Base-by-base conservation (phyloP, 805 yeast genomes). In the Myxozyma kluyveri region DNA sequence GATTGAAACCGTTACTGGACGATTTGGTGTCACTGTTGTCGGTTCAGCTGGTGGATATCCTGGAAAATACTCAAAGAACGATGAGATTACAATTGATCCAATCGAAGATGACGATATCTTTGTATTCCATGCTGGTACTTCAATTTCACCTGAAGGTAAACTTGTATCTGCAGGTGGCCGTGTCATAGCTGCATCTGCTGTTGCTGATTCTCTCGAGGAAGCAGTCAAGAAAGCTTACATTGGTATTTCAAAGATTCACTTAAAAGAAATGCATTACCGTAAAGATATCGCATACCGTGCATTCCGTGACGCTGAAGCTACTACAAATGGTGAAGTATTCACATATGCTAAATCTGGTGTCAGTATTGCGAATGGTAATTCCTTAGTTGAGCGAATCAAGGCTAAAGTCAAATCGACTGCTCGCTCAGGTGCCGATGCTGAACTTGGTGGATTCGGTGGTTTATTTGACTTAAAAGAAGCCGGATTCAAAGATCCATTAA, bases 371-470 rank as follows among this genome's bases (percentile, higher is more conserved):
- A 84, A 86, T 56, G 99, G 99, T 62, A 93, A 93, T 72, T 67
- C 77, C 61, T 79, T 93, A 50, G 98, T 93, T 40, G 90, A 90
- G 68, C 82, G 84, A 63, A 93, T 93, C 72, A 93, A 93, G 72
- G 80, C 83, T 45, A 80, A 83, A 71, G 99, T 93, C 46, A 88
- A 85, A 69, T 84, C 96, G 4, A 93, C 99, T 7, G 83, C 86
- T 37, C 84, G 99, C 72, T 77, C 95, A 31, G 99, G 99, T 65
- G 93, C 99, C 32, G 96, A 93, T 66, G 87, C 97, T 14, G 96
- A 89, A 62, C 93, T 93, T 63, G 99, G 99, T 67, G 99, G 99
- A 1, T 93, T 93, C 66, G 99, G 99, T 61, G 99, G 99, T 61
- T 73, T 91, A 40, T 95, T 93, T 61, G 99, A 95, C 69, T 77